Evolutionary conservation across 1,284 basidiomycete species (phyloP), one percentile per base, ranked within the genome.

Genomic region (Mycosarcoma maydis): DNA sequence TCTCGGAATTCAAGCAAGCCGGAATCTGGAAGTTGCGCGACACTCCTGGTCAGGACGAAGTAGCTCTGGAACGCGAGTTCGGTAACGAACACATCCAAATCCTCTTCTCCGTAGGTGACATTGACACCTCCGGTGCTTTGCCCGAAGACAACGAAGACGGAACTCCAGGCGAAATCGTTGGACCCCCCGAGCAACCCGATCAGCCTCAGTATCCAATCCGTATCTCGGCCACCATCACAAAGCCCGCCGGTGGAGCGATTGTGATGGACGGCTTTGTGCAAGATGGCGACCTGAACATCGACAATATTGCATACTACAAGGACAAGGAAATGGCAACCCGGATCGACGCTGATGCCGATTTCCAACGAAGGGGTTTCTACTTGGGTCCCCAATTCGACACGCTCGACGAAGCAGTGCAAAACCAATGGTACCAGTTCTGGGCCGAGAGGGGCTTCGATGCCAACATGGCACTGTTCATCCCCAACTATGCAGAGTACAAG

Each of bases 301-400:
- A 97, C 83, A 95, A 94, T 83, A 87, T 95, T 62, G 88, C 92
- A 4, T 95, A 86, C 85, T 96, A 95, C 84, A 83, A 85, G 17
- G 90, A 92, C 72, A 83, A 85, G 27, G 86, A 87, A 76, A 76
- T 92, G 30, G 94, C 90, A 14, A 90, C 88, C 10, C 89, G 90
- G 29, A 83, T 92, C 69, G 92, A 89, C 19, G 89, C 92, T 7
- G 93, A 97, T 69, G 90, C 90, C 13, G 94, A 97, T 84, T 97
- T 92, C 92, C 90, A 90, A 80, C 88, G 94, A 48, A 88, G 94
- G 38, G 92, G 91, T 9, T 84, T 90, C 72, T 98, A 96, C 86
- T 89, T 96, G 80, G 94, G 94, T 3, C 94, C 94, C 51, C 88
- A 89, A 84, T 98, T 97, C 79, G 92, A 95, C 62, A 92, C 93